phyloP scores from a whole-genome alignment of 179 eudicot genomes.

The Drosera spatulata region DNA sequence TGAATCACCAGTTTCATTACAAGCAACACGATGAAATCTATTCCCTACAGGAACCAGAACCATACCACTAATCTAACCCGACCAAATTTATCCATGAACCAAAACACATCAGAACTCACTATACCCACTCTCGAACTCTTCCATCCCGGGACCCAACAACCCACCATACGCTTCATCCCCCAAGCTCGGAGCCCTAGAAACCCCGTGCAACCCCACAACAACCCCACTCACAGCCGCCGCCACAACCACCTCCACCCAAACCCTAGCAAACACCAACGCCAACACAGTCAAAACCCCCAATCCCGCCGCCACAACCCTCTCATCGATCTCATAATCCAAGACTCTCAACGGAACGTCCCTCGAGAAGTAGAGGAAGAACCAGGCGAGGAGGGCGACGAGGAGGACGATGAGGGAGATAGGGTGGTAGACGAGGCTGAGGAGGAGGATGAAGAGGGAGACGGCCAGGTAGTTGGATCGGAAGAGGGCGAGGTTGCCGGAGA shows the following conservation, averaged over 20 bases:
- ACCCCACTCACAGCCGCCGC: constrained; percentile 23
- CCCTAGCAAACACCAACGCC: constrained; percentile 27
- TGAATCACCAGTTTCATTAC: too few relatives aligned
- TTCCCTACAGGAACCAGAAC: too few relatives aligned
- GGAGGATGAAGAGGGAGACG: constrained; percentile 23
- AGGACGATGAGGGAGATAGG: constrained; percentile 44
- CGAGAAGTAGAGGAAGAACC: constrained; percentile 50
- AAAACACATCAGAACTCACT: too few relatives aligned
- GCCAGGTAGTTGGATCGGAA: constrained; percentile 37
- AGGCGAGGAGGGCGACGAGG: constrained; percentile 29
- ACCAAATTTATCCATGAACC: too few relatives aligned
- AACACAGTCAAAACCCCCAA: constrained; percentile 24
- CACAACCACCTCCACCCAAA: constrained; percentile 16
- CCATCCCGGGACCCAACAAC: too few relatives aligned
- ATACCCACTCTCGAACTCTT: too few relatives aligned
- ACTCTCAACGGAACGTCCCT: constrained; percentile 39
- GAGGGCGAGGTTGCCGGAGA: constrained; percentile 21
- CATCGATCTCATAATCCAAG: constrained; percentile 16
- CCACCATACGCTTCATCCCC: too few relatives aligned
- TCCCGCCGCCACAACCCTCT: constrained; percentile 28
- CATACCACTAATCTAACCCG: too few relatives aligned
- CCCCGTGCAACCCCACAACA: background rate
- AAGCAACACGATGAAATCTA: too few relatives aligned
- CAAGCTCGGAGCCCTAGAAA: too few relatives aligned
- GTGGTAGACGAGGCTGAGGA: constrained; percentile 34